Evolutionary conservation across 345 rosid genomes (phyloP), one percentile per base, ranked within the genome.

Genomic region (Corchorus capsularis): DNA sequence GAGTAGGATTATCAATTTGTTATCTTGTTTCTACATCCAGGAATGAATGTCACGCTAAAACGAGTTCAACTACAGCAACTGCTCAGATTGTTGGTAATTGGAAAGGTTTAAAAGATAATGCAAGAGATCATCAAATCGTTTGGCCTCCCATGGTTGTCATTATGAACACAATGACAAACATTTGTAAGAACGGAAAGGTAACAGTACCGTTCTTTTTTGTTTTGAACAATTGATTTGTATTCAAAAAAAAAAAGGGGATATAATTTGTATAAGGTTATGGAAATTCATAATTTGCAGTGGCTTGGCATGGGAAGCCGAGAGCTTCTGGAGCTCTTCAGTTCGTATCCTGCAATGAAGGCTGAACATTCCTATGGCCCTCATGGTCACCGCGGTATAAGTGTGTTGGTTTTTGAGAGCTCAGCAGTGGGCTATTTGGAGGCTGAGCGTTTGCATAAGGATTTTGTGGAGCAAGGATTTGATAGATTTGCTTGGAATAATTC

Each of bases 61-160:
- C 35, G n/a, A 45, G 27, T 27, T 27, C 27, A 46, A 35, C 59
- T 13, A 5, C 69, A 5, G 13, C 8, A 62, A 69, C 39, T n/a
- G 77, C 5, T 34, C 27, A 22, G 16, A 14, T 50, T 5, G 9
- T 17, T 11, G 69, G 69, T 50, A 22, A 27, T 1, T 65, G 78
- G 78, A 64, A 52, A 53, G 78, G 78, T 54, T 64, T 75, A 65
- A 50, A 34, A 32, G 45, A 64, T 54, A 72, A 75, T 19, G 55
- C 14, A 20, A 74, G 17, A 53, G 78, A 75, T 75, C 54, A 20
- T 41, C 6, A 52, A 20, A 53, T 75, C 17, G 64, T 75, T 75
- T 75, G 78, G 71, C 78, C 78, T 39, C 78, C 78, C 52, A 65
- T 75, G 63, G 78, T 64, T 64, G 52, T 75, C 63, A 65, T 75